These are phyloP conservation scores for Cystobasidium pallidum DNA, from an alignment of 1,284 basidiomycete species.

Conservation along the genomic window DNA sequence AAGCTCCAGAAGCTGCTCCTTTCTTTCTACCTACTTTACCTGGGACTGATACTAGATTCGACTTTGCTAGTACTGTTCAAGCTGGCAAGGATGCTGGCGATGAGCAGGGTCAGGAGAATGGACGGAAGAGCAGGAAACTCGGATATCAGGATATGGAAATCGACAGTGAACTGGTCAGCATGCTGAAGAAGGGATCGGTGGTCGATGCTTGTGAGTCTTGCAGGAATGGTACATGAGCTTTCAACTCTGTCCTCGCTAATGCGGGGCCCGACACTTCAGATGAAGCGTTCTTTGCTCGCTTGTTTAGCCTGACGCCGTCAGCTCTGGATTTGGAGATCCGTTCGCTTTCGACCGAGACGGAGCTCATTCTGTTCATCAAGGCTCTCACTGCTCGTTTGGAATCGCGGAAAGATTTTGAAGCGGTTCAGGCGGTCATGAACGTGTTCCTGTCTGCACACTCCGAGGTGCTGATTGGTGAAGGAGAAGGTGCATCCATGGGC, in stretches of 20 bases:
- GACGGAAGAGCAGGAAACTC: constrained; percentile 53
- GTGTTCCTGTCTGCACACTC: constrained; percentile 84
- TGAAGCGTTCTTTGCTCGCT: constrained; percentile 79
- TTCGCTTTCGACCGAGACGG: constrained; percentile 64
- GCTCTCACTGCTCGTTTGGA: constrained; percentile 73
- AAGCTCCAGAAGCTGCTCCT: constrained; percentile 90
- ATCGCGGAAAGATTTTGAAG: constrained; percentile 89
- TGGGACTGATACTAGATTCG: constrained; percentile 79
- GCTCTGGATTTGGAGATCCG: constrained; percentile 89
- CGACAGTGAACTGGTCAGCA: constrained; percentile 75
- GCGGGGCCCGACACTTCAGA: constrained; percentile 60
- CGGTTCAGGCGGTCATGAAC: constrained; percentile 83
- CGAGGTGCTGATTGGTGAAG: constrained; percentile 68
- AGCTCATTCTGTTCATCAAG: constrained; percentile 70
- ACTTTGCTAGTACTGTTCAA: constrained; percentile 49
- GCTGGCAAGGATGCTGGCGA: constrained; percentile 14
- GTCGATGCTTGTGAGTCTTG: constrained; percentile 27
- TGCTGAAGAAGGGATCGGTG: constrained; percentile 58
- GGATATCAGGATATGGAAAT: constrained; percentile 63
- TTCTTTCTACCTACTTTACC: constrained; percentile 94
- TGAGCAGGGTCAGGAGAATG: constrained; percentile 5
- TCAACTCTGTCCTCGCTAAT: background rate
- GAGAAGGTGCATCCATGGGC: constrained; percentile 66
- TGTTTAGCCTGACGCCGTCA: constrained; percentile 85
- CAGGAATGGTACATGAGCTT: background rate